Evolutionary conservation across 805 yeast species (phyloP), one percentile per base, ranked within the genome.

Genomic region (Starmerella asiatica): DNA sequence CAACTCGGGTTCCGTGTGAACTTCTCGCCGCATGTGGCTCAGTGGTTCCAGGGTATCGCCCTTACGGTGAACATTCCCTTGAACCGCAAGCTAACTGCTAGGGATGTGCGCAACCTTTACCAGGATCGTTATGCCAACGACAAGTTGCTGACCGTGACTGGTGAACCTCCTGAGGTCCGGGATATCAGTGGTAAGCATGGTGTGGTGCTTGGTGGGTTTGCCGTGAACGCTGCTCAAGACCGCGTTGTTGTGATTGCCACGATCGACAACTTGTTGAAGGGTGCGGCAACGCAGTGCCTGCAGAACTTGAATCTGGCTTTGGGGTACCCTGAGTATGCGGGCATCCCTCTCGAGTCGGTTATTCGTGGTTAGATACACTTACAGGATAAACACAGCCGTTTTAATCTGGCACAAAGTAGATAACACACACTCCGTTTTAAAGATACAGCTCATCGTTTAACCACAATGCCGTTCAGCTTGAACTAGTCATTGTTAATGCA

Each of bases 31-130:
- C 99, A 91, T 56, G 99, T 91, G 44, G 98, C 96, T 2, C 93
- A 80, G 59, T 91, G 98, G 98, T 91, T 91, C 75, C 97, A 93
- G 64, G 99, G 99, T 52, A 91, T 91, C 51, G 71, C 94, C 1
- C 81, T 81, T 55, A 88, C 99, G 17, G 78, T 91, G 40, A 76
- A 84, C 31, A 80, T 91, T 44, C 98, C 98, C 38, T 71, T 91
- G 55, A 32, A 37, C 7, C 68, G 73, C 38, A 65, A 69, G 30
- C 63, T 86, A 48, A 73, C 88, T 7, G 70, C 91, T 9, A 75
- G 93, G 58, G 94, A 84, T 42, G 71, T 85, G 48, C 74, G 93
- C 63, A 73, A 78, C 58, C 62, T 88, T 45, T 91, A 80, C 66
- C 88, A 82, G 62, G 93, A 85, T 27, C 72, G 85, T 56, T 91